These are phyloP conservation scores for Chaetomium globosum DNA, from an alignment of 2,329 filamentous ascomycete species.

Conservation along the genomic window DNA sequence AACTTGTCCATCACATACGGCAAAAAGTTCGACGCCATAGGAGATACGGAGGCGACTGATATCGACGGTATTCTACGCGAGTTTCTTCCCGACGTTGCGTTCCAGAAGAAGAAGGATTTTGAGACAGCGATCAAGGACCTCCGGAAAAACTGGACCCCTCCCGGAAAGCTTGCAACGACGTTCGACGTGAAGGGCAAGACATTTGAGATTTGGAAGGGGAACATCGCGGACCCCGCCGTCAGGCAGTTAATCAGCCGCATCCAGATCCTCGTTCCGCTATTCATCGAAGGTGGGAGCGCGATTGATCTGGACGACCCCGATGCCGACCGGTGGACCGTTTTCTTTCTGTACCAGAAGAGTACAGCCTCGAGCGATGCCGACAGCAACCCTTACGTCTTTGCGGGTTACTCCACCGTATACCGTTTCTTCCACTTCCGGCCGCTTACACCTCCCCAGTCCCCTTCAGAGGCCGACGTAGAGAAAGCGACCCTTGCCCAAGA, in stretches of 20 bases:
- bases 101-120: constrained; percentile 64
- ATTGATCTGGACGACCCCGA: constrained; percentile 70
- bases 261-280: constrained; percentile 80
- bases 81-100: constrained; percentile 72
- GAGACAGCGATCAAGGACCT: constrained; percentile 57
- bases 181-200: constrained; percentile 64
- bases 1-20: constrained; percentile 70
- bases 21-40: constrained; percentile 70
- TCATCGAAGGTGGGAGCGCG: constrained; percentile 88
- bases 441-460: constrained; percentile 49
- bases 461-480: constrained; percentile 39
- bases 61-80: constrained; percentile 64
- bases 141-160: constrained; percentile 63
- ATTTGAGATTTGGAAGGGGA: constrained; percentile 85
- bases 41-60: constrained; percentile 70
- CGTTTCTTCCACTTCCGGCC: constrained; percentile 70
- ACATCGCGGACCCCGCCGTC: constrained; percentile 68
- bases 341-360: constrained; percentile 76
- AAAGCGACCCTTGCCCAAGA: constrained; percentile 52
- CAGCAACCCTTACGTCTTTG: constrained; percentile 71
- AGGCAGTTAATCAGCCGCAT: constrained; percentile 75
- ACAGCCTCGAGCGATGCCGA: constrained; percentile 45
- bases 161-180: constrained; percentile 69
- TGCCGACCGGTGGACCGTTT: constrained; percentile 86
- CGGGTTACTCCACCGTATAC: constrained; percentile 89